Evolutionary conservation across 2,329 filamentous ascomycete species (phyloP).

Genomic region (Elsinoe australis): DNA sequence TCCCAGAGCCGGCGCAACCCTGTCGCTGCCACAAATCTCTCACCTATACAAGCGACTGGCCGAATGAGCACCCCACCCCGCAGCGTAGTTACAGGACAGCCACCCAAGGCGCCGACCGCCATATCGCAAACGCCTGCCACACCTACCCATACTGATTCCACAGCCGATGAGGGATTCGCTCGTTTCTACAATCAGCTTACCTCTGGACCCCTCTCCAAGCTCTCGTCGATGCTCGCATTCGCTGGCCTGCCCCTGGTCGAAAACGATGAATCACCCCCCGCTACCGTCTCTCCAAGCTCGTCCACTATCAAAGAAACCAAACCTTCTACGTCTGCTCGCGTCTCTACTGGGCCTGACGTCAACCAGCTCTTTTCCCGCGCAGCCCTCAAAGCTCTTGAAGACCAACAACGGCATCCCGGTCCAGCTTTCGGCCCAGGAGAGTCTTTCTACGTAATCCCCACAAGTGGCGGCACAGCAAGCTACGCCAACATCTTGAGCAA

Average conservation of each 20-base stretch:
- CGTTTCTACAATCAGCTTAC: conserved; percentile 82
- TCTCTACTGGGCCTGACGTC: conserved; percentile 55
- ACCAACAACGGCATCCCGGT: conserved; percentile 42
- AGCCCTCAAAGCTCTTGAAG: conserved; percentile 68
- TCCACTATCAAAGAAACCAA: conserved; percentile 24
- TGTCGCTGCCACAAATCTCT: not conserved
- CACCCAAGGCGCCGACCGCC: not conserved
- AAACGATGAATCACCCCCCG: conserved; percentile 20
- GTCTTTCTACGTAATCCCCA: conserved; percentile 92
- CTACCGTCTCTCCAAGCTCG: conserved; percentile 26
- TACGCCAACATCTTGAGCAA: conserved; percentile 73
- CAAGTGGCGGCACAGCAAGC: conserved; percentile 81
- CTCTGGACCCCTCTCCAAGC: conserved; percentile 75
- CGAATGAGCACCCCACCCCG: conserved; percentile 10
- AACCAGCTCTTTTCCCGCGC: conserved; percentile 78
- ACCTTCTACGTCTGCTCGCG: conserved; percentile 25
- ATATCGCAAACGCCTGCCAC: not conserved
- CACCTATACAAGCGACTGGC: conserved; percentile 12
- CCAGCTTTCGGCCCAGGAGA: conserved; percentile 45
- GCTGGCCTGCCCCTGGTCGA: conserved; percentile 69
- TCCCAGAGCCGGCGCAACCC: conserved; percentile 20
- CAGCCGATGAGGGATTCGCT: conserved; percentile 62
- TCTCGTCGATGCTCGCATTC: conserved; percentile 87
- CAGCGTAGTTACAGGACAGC: conserved; percentile 11
- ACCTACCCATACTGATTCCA: not conserved